phyloP scores from a whole-genome alignment of 2,329 filamentous ascomycete genomes.

The Scedosporium apiospermum region DNA sequence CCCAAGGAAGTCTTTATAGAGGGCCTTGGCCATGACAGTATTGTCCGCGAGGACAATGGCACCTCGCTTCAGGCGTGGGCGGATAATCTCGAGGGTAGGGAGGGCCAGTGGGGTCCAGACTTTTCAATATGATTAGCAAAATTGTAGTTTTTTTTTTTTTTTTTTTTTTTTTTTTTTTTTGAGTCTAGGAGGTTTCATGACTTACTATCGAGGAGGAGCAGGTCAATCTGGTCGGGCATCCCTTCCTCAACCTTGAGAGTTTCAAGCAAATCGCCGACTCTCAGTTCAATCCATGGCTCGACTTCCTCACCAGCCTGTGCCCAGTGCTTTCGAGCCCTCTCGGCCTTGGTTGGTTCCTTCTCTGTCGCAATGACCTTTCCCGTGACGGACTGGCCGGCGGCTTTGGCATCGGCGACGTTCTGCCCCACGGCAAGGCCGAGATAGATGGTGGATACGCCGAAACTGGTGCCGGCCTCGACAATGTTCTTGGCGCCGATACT shows the following conservation, averaged over 20 bases:
- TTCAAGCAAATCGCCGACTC: conserved; percentile 47
- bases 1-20: conserved; percentile 35
- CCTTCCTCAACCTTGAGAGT: conserved; percentile 30
- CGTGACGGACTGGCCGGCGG: background rate
- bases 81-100: conserved; percentile 37
- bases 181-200: conserved; percentile 34
- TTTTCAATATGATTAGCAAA: conserved; percentile 16
- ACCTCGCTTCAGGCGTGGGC: conserved; percentile 33
- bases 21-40: conserved; percentile 22
- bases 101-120: conserved; percentile 28
- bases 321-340: conserved; percentile 44
- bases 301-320: conserved; percentile 39
- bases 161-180: too few relatives aligned
- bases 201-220: conserved; percentile 50
- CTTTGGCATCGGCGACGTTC: conserved; percentile 22
- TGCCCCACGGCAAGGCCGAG: conserved; percentile 46
- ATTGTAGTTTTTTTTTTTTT: too few relatives aligned
- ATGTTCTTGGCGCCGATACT: conserved; percentile 38
- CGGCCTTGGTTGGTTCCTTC: conserved; percentile 45
- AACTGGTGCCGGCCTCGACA: conserved; percentile 52
- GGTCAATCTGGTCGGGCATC: conserved; percentile 39
- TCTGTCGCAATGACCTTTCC: conserved; percentile 48
- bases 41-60: conserved; percentile 43
- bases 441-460: conserved; percentile 54
- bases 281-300: conserved; percentile 40